Evolutionary conservation across 2,329 filamentous ascomycete species (phyloP).

Genomic region (Pseudodiploospora longispora): DNA sequence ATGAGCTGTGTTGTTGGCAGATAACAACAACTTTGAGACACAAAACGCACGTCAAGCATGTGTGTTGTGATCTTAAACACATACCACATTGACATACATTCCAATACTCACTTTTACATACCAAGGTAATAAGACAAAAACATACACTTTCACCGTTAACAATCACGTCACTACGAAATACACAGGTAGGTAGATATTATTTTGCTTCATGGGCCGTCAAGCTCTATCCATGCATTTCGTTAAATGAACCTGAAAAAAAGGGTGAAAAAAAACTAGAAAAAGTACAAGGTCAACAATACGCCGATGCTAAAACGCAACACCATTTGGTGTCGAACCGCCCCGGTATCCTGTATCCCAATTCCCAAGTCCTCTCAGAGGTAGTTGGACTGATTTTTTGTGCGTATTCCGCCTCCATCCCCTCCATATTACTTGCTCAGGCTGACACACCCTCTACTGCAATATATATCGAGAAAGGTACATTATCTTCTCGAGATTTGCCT

Average conservation of each 20-base stretch:
- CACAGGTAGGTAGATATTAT: not conserved
- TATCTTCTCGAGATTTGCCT: not conserved
- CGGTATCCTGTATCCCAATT: conserved; percentile 11
- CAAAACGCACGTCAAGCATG: too few relatives aligned
- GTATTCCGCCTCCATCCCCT: conserved; percentile 5
- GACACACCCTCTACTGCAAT: not conserved
- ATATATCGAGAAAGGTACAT: not conserved
- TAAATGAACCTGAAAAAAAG: conserved; percentile 10
- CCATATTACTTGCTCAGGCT: not conserved
- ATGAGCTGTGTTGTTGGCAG: too few relatives aligned
- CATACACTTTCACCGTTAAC: too few relatives aligned
- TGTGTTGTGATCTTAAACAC: too few relatives aligned
- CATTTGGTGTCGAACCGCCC: conserved; percentile 7
- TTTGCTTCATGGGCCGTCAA: conserved; percentile 12
- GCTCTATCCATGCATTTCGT: conserved; percentile 18
- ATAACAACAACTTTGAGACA: too few relatives aligned
- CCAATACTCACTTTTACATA: too few relatives aligned
- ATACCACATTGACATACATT: too few relatives aligned
- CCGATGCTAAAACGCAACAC: conserved; percentile 13
- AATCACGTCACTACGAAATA: too few relatives aligned
- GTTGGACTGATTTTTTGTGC: not conserved
- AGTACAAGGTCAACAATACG: conserved; percentile 8
- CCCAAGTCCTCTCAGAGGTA: not conserved
- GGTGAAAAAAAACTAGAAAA: not conserved
- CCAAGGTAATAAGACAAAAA: too few relatives aligned